Percentiles rank a stretch among this genome's conserved stretches.
Conservation (phyloP, 2,329 filamentous ascomycete species). For the Emmonsiellopsis sp. region DNA sequence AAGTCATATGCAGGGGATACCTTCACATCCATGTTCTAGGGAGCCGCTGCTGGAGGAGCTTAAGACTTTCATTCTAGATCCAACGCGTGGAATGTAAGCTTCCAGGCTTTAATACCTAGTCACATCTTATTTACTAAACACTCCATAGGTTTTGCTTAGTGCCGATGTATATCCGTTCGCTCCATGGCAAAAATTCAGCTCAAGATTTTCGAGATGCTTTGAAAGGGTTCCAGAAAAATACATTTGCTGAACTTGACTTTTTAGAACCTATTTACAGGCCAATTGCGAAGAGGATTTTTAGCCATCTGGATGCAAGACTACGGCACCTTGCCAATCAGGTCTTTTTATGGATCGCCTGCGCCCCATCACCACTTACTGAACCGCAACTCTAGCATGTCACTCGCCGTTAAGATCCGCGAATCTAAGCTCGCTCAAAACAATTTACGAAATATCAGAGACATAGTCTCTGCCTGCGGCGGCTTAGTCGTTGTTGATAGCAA, state of each 20-base stretch:
- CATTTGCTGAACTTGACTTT: not conserved
- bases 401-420: constrained; percentile 13
- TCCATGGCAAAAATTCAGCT: constrained; percentile 1
- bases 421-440: constrained; percentile 7
- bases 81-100: constrained; percentile 27
- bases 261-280: constrained; percentile 7
- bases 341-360: constrained; percentile 15
- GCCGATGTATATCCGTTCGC: constrained; percentile 7
- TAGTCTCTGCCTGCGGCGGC: constrained; percentile 33
- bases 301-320: constrained; percentile 3
- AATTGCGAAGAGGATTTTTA: constrained; percentile 7
- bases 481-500: constrained; percentile 33
- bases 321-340: constrained; percentile 11
- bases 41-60: constrained; percentile 12
- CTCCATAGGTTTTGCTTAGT: constrained; percentile 8
- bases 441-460: constrained; percentile 7
- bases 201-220: constrained; percentile 2
- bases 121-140: not conserved
- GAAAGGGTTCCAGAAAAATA: not conserved
- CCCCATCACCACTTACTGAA: constrained; percentile 11
- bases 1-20: constrained; percentile 13
- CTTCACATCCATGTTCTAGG: not conserved
- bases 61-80: constrained; percentile 13
- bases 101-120: not conserved
- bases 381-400: constrained; percentile 15